Percentiles rank a stretch among this genome's conserved stretches.
These are phyloP conservation scores for Chrysosphaeria jannelii DNA, from an alignment of 2,329 filamentous ascomycete species.

Conservation along the genomic window DNA sequence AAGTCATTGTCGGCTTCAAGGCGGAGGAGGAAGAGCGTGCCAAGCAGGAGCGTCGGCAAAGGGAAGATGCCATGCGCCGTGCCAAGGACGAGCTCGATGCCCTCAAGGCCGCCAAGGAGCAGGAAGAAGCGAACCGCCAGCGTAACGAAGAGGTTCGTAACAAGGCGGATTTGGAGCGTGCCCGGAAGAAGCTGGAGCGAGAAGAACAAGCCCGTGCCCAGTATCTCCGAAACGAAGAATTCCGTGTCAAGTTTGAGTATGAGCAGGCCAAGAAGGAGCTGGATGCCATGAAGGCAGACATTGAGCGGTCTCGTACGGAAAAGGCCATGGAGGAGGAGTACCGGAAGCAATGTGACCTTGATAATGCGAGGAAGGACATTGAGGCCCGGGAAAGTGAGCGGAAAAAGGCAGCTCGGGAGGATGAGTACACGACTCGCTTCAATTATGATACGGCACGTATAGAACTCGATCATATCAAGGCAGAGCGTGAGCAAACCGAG, in stretches of 20 bases:
- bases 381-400: no score
- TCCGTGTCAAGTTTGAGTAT: slow-evolving; percentile 9
- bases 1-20: no score
- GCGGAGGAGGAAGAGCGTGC: slow-evolving; percentile 14
- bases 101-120: slow-evolving; percentile 13
- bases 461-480: no score
- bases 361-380: no score
- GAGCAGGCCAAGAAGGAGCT: slow-evolving; percentile 7
- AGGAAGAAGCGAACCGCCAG: slow-evolving; percentile 7
- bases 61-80: slow-evolving; percentile 9
- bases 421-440: no score
- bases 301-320: slow-evolving; percentile 7
- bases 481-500: slow-evolving; percentile 5
- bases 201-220: slow-evolving; percentile 14
- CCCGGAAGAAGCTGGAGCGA: no score
- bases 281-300: slow-evolving; percentile 12
- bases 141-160: no score
- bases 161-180: no score
- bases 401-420: no score
- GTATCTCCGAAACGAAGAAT: slow-evolving; percentile 3
- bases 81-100: slow-evolving; percentile 8
- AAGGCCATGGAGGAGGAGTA: slow-evolving; percentile 7
- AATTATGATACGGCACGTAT: no score
- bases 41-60: slow-evolving; percentile 5
- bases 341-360: slow-evolving; percentile 6